A percentile compares a stretch with the other conserved stretches of the same genome.
Conservation (phyloP, 345 rosid genomes). For the Eucalyptus shirleyi region DNA sequence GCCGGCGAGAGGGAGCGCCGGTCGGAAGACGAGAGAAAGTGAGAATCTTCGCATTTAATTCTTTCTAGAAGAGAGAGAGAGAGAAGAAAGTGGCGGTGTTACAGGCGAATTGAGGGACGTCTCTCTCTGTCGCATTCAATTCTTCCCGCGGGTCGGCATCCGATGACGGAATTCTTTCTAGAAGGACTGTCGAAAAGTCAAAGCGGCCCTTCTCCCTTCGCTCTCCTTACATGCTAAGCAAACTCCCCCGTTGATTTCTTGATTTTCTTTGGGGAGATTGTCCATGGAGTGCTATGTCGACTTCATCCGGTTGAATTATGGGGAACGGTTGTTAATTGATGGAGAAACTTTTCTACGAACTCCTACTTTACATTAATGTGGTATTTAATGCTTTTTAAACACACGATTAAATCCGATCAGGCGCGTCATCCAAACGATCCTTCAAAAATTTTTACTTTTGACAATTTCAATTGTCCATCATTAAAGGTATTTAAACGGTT, state of each 20-base stretch:
- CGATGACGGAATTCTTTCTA: not conserved
- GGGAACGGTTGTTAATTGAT: not conserved
- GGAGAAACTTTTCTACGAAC: not conserved
- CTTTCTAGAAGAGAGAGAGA: not conserved
- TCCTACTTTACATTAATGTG: not conserved
- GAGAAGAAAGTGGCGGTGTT: not conserved
- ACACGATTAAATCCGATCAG: rapidly evolving
- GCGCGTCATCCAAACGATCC: rapidly evolving
- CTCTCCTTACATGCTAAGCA: not conserved
- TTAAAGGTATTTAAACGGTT: too few species aligned
- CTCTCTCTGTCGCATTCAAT: not conserved
- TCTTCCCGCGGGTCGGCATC: not conserved
- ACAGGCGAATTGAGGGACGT: too few species aligned
- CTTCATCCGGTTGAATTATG: not conserved
- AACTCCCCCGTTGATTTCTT: not conserved
- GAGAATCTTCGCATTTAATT: not conserved
- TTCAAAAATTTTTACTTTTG: rapidly evolving
- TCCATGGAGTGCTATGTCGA: not conserved
- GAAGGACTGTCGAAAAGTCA: not conserved
- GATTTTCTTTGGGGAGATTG: not conserved
- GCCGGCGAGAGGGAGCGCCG: too few species aligned
- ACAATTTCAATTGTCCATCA: not conserved
- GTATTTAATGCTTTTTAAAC: too few species aligned
- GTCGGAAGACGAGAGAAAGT: not conserved
- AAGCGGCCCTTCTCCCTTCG: not conserved